Percentiles rank a stretch among this genome's conserved stretches.
Evolutionary conservation across 345 rosid genomes (phyloP).

Genomic region (Alliaria petiolata): DNA sequence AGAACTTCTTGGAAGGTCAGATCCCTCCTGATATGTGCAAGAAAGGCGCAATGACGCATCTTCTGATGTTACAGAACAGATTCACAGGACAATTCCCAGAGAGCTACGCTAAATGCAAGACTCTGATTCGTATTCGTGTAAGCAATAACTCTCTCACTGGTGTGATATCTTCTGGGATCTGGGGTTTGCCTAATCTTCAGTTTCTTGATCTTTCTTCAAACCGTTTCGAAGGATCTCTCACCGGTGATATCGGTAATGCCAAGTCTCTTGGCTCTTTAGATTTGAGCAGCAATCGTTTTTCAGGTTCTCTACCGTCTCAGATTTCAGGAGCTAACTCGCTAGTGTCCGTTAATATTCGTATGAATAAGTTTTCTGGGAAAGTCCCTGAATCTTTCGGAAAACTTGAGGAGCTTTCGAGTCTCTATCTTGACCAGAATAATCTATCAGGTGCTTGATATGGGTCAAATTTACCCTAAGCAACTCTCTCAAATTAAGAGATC

Average conservation of each 20-base stretch:
- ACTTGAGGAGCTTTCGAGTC: slow-evolving; percentile 48
- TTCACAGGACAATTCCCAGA: slow-evolving; percentile 62
- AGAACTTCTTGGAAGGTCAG: slow-evolving; percentile 67
- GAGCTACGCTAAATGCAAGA: slow-evolving; percentile 50
- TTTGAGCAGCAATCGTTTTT: slow-evolving; percentile 50
- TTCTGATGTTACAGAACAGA: slow-evolving; percentile 62
- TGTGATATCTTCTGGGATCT: slow-evolving; percentile 53
- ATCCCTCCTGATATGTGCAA: slow-evolving; percentile 85
- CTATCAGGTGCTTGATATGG: too few relatives aligned
- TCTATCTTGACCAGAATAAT: slow-evolving; percentile 45
- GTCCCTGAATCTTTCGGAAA: slow-evolving; percentile 51
- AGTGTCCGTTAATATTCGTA: slow-evolving; percentile 44
- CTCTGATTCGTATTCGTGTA: slow-evolving; percentile 55
- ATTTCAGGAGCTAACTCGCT: slow-evolving; percentile 57
- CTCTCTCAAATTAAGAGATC: too few relatives aligned
- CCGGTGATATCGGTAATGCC: slow-evolving; percentile 49
- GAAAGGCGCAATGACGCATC: slow-evolving; percentile 52
- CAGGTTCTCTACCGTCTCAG: slow-evolving; percentile 52
- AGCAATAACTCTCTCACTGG: slow-evolving; percentile 67
- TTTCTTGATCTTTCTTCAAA: slow-evolving; percentile 61
- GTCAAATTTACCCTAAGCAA: too few relatives aligned
- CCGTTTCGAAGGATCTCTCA: slow-evolving; percentile 53
- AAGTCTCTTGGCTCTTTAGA: slow-evolving; percentile 53
- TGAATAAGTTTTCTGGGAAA: slow-evolving; percentile 52
- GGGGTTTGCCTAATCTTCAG: slow-evolving; percentile 66